phyloP scores from a whole-genome alignment of 2,329 filamentous ascomycete species.

The Albifimbria verrucaria region DNA sequence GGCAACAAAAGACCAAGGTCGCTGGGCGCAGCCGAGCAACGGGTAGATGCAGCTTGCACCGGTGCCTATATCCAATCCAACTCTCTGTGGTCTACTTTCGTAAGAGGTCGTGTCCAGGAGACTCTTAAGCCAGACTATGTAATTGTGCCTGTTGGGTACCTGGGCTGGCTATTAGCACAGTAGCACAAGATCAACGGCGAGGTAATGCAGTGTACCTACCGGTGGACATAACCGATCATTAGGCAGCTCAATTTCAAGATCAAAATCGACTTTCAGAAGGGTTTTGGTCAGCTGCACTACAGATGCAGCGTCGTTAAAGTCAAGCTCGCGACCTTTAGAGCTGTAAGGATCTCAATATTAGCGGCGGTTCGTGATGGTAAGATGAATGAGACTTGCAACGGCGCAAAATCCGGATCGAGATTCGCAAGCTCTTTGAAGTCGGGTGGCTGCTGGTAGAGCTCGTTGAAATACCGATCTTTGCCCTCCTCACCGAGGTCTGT shows the following conservation, averaged over 20 bases:
- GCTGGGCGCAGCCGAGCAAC: conserved; percentile 68
- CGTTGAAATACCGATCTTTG: conserved; percentile 29
- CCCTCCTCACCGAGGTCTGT: conserved; percentile 3
- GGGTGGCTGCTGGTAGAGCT: conserved; percentile 36
- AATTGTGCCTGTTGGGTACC: conserved; percentile 73
- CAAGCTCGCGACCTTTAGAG: conserved; percentile 50
- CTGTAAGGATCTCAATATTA: conserved; percentile 6
- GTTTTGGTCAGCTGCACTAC: conserved; percentile 80
- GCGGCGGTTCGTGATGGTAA: neutral
- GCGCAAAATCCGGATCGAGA: conserved; percentile 38
- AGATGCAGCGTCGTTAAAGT: conserved; percentile 76
- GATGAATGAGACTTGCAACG: conserved; percentile 28
- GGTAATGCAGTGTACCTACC: conserved; percentile 40
- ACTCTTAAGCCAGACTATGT: conserved; percentile 83
- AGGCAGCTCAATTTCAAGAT: conserved; percentile 66
- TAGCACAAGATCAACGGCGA: no score
- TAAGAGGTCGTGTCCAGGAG: conserved; percentile 71
- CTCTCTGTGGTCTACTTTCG: conserved; percentile 44
- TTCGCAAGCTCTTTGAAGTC: conserved; percentile 42
- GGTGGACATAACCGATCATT: conserved; percentile 82
- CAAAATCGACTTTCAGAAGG: conserved; percentile 73
- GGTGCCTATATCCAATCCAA: conserved; percentile 82
- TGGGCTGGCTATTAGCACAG: conserved; percentile 18
- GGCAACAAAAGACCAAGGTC: conserved; percentile 71
- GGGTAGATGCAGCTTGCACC: conserved; percentile 92